A percentile compares a stretch with the other conserved stretches of the same genome.
These are phyloP conservation scores for Deinandra increscens DNA, from an alignment of 129 eudicot genomes.

Conservation along the genomic window DNA sequence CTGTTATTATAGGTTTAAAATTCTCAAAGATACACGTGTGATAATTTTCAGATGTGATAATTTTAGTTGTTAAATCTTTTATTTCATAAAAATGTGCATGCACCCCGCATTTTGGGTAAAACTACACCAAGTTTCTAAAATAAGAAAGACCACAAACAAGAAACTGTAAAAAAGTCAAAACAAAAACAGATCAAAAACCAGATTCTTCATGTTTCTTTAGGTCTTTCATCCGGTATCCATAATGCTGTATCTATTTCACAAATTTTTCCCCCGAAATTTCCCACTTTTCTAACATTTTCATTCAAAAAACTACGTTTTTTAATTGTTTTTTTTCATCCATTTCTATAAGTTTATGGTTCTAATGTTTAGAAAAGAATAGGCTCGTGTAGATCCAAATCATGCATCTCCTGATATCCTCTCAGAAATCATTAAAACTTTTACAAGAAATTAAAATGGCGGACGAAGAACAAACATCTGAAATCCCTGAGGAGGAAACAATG, in stretches of 20 bases:
- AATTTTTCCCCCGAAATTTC: constrained; percentile 2
- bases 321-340: not conserved
- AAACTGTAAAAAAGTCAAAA: constrained; percentile 13
- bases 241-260: constrained; percentile 21
- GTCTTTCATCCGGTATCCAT: constrained; percentile 20
- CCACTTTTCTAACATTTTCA: constrained; percentile 25
- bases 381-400: constrained; percentile 20
- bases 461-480: constrained; percentile 14
- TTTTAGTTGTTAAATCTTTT: no score
- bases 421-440: not conserved
- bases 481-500: constrained; percentile 16
- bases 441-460: constrained; percentile 18
- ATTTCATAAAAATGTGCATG: constrained; percentile 28
- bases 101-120: constrained; percentile 20
- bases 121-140: constrained; percentile 23
- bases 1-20: no score
- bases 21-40: no score
- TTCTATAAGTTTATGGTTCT: not conserved
- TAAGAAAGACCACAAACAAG: constrained; percentile 34
- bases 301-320: constrained; percentile 11
- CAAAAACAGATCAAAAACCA: constrained; percentile 24
- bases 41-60: no score
- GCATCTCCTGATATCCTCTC: constrained; percentile 6
- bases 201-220: not conserved
- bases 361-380: not conserved